These are phyloP conservation scores for Allantophomopsis cytisporea DNA, from an alignment of 2,329 filamentous ascomycete species.

Conservation along the genomic window DNA sequence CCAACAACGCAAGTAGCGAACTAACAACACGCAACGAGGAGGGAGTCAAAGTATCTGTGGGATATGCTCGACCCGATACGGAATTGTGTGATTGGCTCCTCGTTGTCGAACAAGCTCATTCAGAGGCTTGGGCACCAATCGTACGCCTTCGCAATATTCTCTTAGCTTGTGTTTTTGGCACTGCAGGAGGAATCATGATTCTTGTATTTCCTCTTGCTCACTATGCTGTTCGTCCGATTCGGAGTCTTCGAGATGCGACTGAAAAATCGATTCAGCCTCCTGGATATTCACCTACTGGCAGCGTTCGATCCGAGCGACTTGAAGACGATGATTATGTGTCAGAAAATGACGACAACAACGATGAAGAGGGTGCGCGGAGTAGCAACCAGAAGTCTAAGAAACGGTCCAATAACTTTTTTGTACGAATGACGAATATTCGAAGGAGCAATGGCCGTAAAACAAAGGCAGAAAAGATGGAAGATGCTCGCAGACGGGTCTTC, in stretches of 20 bases:
- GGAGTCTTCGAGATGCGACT: conserved; percentile 15
- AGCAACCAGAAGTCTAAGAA: conserved; percentile 17
- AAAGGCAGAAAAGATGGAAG: conserved; percentile 25
- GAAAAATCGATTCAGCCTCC: conserved; percentile 16
- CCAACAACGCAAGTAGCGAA: conserved; percentile 56
- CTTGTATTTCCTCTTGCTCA: conserved; percentile 70
- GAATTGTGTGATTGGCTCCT: conserved; percentile 69
- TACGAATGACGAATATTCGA: conserved; percentile 13
- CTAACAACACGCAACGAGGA: conserved; percentile 65
- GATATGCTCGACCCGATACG: conserved; percentile 58
- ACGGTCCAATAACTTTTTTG: conserved; percentile 17
- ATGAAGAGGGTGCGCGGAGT: conserved; percentile 10
- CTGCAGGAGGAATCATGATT: conserved; percentile 57
- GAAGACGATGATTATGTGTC: conserved; percentile 6
- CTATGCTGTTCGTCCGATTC: conserved; percentile 60
- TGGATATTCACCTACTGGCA: conserved; percentile 16
- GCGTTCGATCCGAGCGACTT: conserved; percentile 12
- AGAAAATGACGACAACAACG: conserved; percentile 9
- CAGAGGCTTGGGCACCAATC: conserved; percentile 68
- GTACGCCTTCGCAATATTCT: conserved; percentile 64
- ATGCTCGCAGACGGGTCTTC: conserved; percentile 34
- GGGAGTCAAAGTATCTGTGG: conserved; percentile 57
- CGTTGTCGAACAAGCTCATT: conserved; percentile 60
- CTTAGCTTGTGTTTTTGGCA: conserved; percentile 74
- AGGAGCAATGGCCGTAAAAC: conserved; percentile 9